Base-by-base conservation (phyloP, 164 flowering plant genomes). In the Protea cynaroides region DNA sequence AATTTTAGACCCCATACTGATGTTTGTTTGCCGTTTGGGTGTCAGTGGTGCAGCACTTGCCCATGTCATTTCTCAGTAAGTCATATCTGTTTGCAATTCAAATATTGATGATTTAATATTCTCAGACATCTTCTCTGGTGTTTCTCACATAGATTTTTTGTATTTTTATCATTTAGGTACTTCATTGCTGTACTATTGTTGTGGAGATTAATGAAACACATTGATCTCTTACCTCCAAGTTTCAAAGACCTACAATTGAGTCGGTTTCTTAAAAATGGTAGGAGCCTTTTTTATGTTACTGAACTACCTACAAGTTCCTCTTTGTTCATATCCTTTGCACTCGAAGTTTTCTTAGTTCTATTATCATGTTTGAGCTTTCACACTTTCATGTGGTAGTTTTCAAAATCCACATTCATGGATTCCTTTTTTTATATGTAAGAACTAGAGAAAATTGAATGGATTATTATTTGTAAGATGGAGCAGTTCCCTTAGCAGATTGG, bases 11-110 rank as follows among this genome's bases (percentile, higher is more conserved):
- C 92, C 97, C 6, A 82, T 95, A 59, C 72, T 95, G 40, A 95
- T 95, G 40, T 92, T 87, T 62, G 75, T 59, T 23, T 81, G 75
- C 66, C 68, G 57, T 13, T 17, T 84, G 72, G 97, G 97, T 4
- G 92, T 95, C 58, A 74, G 81, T 63, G 99, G 99, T 71, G 99
- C 99, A 15, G 98, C 99, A 69, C 82, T 95, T 72, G 96, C 99
- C 0, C 99, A 95, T 78, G 96, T 95, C 52, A 64, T 87, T 59
- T 92, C 99, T 68, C 99, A 95, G 99, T 95, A 82, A 80, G 97
- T 77, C 40, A 18, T 22, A 18, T 47, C 23, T 58, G 25, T 21
- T 49, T 52, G 24, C 1, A 61, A 3, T 29, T 40, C 19, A 25
- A 34, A 51, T 25, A n/a, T 40, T n/a, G 36, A 55, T 55, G 34